phyloP scores from a whole-genome alignment of 1,284 basidiomycete genomes.

The Leccinum pseudoinsigne region DNA sequence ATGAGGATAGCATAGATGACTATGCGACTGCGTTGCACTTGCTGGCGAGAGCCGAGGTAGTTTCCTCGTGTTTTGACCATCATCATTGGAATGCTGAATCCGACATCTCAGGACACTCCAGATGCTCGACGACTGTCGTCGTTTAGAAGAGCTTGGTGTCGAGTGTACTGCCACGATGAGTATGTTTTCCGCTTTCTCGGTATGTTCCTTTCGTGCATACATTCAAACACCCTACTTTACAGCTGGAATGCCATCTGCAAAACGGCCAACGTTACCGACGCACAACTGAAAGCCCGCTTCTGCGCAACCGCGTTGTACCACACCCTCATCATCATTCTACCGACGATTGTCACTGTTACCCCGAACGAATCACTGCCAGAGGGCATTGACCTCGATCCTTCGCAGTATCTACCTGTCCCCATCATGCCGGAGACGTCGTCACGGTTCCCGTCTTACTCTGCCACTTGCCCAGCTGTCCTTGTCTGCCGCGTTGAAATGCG shows the following conservation, averaged over 20 bases:
- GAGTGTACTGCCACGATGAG: constrained; percentile 89
- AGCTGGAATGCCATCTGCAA: constrained; percentile 75
- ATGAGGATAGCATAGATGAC: constrained; percentile 52
- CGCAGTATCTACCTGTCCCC: constrained; percentile 55
- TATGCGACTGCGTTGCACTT: constrained; percentile 67
- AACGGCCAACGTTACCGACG: constrained; percentile 69
- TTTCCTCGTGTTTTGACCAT: constrained; percentile 14
- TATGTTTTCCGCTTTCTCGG: constrained; percentile 41
- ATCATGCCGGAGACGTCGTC: constrained; percentile 56
- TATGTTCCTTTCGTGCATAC: not conserved
- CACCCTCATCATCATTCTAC: constrained; percentile 53
- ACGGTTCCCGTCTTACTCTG: constrained; percentile 67
- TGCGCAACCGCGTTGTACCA: constrained; percentile 68
- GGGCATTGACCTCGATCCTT: constrained; percentile 53
- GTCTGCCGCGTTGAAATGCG: constrained; percentile 72
- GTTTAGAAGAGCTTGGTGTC: constrained; percentile 79
- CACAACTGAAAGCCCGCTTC: constrained; percentile 65
- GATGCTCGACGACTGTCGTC: constrained; percentile 68
- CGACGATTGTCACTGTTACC: constrained; percentile 27
- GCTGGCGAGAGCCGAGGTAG: constrained; percentile 54
- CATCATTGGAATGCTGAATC: constrained; percentile 8
- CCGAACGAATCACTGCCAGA: constrained; percentile 40
- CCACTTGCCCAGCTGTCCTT: constrained; percentile 67
- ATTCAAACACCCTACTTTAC: constrained; percentile 11
- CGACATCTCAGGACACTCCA: constrained; percentile 55